Conservation (phyloP, 1,139 yeast genomes). For the Saccharomyces pastorianus region DNA sequence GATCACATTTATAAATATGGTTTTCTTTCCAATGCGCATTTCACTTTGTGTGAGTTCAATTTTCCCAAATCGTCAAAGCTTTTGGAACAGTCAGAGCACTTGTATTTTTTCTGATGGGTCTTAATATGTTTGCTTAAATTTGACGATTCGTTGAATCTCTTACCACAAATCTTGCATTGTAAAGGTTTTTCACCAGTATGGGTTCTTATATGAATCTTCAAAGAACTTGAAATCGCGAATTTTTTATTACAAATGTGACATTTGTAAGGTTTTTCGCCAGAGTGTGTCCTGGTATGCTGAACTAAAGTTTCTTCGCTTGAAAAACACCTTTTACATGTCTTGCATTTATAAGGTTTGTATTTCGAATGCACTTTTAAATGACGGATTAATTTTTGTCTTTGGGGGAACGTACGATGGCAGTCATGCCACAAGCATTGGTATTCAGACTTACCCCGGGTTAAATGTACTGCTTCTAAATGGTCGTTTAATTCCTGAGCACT, state of each 20-base stretch:
- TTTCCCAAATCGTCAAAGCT: conserved; percentile 36
- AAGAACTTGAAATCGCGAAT: conserved; percentile 52
- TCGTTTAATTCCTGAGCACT: conserved; percentile 55
- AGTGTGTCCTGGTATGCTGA: conserved; percentile 73
- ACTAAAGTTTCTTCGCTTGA: conserved; percentile 47
- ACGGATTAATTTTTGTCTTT: conserved; percentile 76
- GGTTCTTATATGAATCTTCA: conserved; percentile 61
- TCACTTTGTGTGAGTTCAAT: conserved; percentile 12
- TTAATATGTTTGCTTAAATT: conserved; percentile 84
- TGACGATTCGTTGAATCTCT: conserved; percentile 80
- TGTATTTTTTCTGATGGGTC: conserved; percentile 46
- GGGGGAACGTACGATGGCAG: conserved; percentile 69
- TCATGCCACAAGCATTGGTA: conserved; percentile 74
- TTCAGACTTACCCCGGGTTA: conserved; percentile 62
- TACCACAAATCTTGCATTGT: conserved; percentile 73
- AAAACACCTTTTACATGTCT: conserved; percentile 58
- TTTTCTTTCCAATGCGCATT: conserved; percentile 5
- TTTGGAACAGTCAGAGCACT: conserved; percentile 45
- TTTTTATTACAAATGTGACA: conserved; percentile 61
- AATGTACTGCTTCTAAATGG: conserved; percentile 60
- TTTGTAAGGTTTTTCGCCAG: conserved; percentile 77
- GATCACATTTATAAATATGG: background rate
- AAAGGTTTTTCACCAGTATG: conserved; percentile 94
- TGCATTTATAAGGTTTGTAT: conserved; percentile 67
- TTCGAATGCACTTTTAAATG: conserved; percentile 87